Conservation (phyloP, 306 rosid genomes). For the Trifolium subterraneum region DNA sequence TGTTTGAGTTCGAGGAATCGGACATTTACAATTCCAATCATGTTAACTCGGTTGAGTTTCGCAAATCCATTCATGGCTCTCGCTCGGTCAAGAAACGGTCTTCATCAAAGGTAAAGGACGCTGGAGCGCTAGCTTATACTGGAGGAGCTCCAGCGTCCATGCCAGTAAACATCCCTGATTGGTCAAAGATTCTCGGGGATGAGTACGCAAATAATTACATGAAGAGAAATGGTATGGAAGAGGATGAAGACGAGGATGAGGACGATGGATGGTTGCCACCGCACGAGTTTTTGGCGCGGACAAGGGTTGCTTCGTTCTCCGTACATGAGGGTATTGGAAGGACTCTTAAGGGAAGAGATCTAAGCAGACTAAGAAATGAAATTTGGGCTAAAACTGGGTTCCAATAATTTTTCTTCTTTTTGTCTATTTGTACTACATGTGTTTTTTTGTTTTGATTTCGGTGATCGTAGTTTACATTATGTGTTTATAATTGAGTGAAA, state of each 20-base stretch:
- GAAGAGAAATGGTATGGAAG: neutral
- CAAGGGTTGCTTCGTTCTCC: neutral
- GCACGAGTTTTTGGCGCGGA: slow-evolving; percentile 10
- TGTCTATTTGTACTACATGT: neutral
- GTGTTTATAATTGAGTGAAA: too few species aligned
- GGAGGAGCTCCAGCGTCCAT: neutral
- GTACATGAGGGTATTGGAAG: slow-evolving; percentile 6
- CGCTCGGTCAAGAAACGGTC: neutral
- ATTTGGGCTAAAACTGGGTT: slow-evolving; percentile 18
- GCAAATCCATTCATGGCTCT: neutral
- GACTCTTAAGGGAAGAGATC: slow-evolving; percentile 20
- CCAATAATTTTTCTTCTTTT: neutral
- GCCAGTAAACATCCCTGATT: neutral
- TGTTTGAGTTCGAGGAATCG: neutral
- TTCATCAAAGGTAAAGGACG: neutral
- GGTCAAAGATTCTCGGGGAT: slow-evolving; percentile 4
- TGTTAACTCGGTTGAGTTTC: neutral
- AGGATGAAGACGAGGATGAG: neutral
- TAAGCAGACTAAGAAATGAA: neutral
- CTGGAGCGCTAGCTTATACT: too few species aligned
- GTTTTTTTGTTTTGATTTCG: neutral
- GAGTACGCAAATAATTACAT: neutral
- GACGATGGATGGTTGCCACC: slow-evolving; percentile 5
- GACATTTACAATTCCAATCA: slow-evolving; percentile 1
- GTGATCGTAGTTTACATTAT: neutral